These are phyloP conservation scores for Rubroboletus pulcherrimus DNA, from an alignment of 768 basidiomycete species.

Conservation along the genomic window DNA sequence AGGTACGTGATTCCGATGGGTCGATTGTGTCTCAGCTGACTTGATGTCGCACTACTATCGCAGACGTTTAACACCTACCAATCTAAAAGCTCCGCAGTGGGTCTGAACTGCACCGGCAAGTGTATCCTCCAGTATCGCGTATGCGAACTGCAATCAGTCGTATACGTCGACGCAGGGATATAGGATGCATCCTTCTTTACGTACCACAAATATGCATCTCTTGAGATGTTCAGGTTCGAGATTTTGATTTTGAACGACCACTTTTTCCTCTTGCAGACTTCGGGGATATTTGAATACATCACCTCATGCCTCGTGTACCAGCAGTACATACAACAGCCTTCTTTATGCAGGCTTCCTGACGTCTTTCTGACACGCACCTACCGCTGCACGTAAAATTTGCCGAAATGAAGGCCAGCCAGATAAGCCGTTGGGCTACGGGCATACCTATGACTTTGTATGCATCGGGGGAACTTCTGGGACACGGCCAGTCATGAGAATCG, in stretches of 20 bases:
- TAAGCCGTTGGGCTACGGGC: no score
- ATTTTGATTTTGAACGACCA: background rate
- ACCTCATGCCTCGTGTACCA: background rate
- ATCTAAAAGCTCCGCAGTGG: constrained; percentile 58
- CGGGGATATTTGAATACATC: no score
- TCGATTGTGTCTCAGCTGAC: background rate
- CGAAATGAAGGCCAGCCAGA: background rate
- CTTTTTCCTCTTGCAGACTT: background rate
- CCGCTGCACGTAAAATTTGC: background rate
- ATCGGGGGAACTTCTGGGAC: background rate
- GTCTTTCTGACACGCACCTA: background rate
- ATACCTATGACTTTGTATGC: background rate
- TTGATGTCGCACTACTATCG: no score
- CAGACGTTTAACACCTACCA: constrained; percentile 64
- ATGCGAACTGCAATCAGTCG: constrained; percentile 55
- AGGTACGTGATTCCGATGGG: constrained; percentile 10
- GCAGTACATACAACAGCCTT: background rate
- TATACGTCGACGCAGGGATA: constrained; percentile 59
- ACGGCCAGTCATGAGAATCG: background rate
- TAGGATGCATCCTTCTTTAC: background rate
- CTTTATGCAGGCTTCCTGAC: background rate
- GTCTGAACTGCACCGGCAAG: constrained; percentile 50
- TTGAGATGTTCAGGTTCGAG: background rate
- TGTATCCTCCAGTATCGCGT: constrained; percentile 53
- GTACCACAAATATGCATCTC: background rate